Conservation (phyloP, 768 basidiomycete genomes). For the Auricularia sp. region DNA sequence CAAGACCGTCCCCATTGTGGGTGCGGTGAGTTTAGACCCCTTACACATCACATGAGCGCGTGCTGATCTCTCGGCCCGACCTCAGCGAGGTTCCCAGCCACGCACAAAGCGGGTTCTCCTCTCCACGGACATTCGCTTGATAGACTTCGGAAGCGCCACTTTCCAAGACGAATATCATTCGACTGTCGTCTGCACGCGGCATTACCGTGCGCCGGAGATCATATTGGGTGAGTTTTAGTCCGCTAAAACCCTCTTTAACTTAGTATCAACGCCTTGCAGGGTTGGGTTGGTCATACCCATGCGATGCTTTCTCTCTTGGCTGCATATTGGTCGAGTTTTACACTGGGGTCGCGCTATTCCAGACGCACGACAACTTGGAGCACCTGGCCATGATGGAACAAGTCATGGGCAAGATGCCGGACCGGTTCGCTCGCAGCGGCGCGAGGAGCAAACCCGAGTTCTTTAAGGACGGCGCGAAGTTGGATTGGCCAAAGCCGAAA, state of each 20-base stretch:
- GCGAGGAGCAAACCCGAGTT: constrained; percentile 82
- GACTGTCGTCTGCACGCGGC: constrained; percentile 92
- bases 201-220: constrained; percentile 98
- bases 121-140: constrained; percentile 87
- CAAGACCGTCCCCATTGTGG: constrained; percentile 46
- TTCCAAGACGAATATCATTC: constrained; percentile 98
- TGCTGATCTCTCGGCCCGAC: constrained; percentile 10
- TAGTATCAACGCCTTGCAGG: constrained; percentile 39
- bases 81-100: constrained; percentile 53
- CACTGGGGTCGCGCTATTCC: constrained; percentile 96
- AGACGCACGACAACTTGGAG: constrained; percentile 98
- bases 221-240: constrained; percentile 70
- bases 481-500: constrained; percentile 89
- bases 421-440: constrained; percentile 66
- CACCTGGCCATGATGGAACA: constrained; percentile 99
- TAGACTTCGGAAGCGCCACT: constrained; percentile 98
- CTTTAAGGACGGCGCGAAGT: constrained; percentile 66
- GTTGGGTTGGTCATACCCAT: constrained; percentile 95
- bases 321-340: constrained; percentile 98
- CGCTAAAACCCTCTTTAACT: constrained; percentile 5
- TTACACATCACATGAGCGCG: constrained; percentile 1
- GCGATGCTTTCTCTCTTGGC: constrained; percentile 96
- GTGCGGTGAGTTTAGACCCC: constrained; percentile 28
- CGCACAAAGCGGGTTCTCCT: constrained; percentile 70
- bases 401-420: constrained; percentile 97